These are phyloP conservation scores for Saprolegnia diclina DNA, from an alignment of 352 stramenopile genomes.

Conservation along the genomic window DNA sequence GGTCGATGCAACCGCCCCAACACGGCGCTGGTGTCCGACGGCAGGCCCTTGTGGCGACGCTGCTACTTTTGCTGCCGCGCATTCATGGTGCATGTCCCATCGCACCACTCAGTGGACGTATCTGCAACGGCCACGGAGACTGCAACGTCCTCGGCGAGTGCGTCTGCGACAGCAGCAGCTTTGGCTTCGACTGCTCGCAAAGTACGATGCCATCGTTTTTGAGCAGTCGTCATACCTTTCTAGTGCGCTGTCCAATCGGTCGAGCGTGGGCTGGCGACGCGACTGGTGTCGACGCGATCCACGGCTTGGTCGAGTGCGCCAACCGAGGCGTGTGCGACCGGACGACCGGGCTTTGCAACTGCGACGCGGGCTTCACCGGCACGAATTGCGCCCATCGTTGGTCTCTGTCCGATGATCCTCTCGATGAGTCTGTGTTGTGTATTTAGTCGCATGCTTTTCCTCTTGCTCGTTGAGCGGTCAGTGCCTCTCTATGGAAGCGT, in stretches of 20 bases:
- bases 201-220: neutral
- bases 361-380: slow-evolving; percentile 63
- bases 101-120: slow-evolving; percentile 6
- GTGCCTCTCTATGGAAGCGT: slow-evolving; percentile 62
- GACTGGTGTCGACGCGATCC: slow-evolving; percentile 17
- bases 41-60: too few species aligned
- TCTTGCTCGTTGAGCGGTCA: slow-evolving; percentile 42
- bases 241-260: slow-evolving; percentile 20
- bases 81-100: slow-evolving; percentile 4
- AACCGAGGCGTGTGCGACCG: slow-evolving; percentile 68
- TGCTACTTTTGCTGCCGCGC: too few species aligned
- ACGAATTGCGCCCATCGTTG: slow-evolving; percentile 60
- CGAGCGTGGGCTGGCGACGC: slow-evolving; percentile 16
- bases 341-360: slow-evolving; percentile 43
- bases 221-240: neutral
- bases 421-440: neutral
- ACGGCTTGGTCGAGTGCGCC: slow-evolving; percentile 50
- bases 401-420: slow-evolving; percentile 1
- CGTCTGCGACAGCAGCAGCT: neutral
- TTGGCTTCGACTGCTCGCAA: slow-evolving; percentile 24
- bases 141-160: slow-evolving; percentile 20
- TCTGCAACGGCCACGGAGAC: slow-evolving; percentile 18
- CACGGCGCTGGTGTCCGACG: neutral
- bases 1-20: too few species aligned
- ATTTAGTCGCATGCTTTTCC: slow-evolving; percentile 46